phyloP scores from a whole-genome alignment of 129 eudicot genomes.

The Artemisia argyi region DNA sequence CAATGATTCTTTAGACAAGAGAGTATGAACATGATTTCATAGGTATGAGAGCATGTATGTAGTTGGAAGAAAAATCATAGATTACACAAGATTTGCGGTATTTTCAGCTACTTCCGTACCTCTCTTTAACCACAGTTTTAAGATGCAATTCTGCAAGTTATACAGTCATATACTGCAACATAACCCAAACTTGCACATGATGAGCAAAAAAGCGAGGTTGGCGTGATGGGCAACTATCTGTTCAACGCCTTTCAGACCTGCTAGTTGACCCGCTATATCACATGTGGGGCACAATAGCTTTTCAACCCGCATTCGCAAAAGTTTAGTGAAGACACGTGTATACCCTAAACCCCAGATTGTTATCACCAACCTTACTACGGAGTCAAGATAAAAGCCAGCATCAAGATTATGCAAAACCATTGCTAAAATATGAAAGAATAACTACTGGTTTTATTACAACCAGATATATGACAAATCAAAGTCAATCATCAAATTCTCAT shows the following conservation, averaged over 20 bases:
- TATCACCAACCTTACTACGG: not conserved
- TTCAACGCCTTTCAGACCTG: not conserved
- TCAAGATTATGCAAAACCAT: conserved; percentile 6
- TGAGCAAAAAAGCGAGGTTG: not conserved
- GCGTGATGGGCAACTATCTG: not conserved
- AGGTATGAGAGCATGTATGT: too few species aligned
- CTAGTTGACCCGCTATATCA: too few species aligned
- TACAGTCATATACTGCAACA: not conserved
- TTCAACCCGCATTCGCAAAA: too few species aligned
- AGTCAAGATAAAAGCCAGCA: not conserved
- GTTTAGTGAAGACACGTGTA: too few species aligned
- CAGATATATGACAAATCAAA: conserved; percentile 27
- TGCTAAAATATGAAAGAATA: conserved; percentile 26
- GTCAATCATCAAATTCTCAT: conserved; percentile 34
- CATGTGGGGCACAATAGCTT: too few species aligned
- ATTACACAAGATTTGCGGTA: too few species aligned
- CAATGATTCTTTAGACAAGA: too few species aligned
- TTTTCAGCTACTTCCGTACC: too few species aligned
- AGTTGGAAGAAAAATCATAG: too few species aligned
- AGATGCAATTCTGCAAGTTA: not conserved
- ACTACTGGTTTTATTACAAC: conserved; percentile 21
- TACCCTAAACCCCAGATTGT: too few species aligned
- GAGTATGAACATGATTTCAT: too few species aligned
- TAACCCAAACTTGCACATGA: not conserved
- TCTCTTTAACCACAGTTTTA: too few species aligned